phyloP scores from a whole-genome alignment of 2,329 filamentous ascomycete genomes.

The Cladophialophora psammophila region DNA sequence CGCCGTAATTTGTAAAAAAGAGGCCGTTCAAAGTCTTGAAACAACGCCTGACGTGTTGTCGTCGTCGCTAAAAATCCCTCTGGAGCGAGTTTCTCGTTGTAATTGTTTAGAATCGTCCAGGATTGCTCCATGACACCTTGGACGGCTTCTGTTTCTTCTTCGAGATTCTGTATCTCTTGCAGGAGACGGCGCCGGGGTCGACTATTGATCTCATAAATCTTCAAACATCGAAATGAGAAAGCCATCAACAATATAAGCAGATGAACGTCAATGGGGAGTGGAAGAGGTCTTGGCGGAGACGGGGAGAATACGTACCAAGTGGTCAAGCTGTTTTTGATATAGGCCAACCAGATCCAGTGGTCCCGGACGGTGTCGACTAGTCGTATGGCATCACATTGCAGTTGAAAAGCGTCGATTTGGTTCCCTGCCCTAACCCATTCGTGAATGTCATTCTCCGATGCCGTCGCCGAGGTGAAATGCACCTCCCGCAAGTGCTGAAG shows the following conservation, averaged over 20 bases:
- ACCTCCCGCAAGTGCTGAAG: background rate
- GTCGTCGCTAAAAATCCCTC: constrained; percentile 7
- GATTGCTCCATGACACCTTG: background rate
- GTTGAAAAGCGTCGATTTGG: background rate
- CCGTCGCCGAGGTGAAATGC: background rate
- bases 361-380: constrained; percentile 1
- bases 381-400: constrained; percentile 7
- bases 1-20: background rate
- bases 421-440: background rate
- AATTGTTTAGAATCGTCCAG: background rate
- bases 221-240: background rate
- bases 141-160: background rate
- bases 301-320: background rate
- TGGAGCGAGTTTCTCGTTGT: background rate
- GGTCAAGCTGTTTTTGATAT: background rate
- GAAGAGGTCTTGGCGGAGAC: no score
- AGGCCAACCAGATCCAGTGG: constrained; percentile 5
- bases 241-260: no score
- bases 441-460: background rate
- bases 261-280: no score
- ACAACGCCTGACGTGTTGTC: constrained; percentile 2
- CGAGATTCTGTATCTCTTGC: constrained; percentile 11
- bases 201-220: background rate
- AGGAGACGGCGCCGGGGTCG: constrained; percentile 10
- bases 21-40: background rate